Evolutionary conservation across 2,329 filamentous ascomycete species (phyloP).

Genomic region (Sarocladium kiliense): DNA sequence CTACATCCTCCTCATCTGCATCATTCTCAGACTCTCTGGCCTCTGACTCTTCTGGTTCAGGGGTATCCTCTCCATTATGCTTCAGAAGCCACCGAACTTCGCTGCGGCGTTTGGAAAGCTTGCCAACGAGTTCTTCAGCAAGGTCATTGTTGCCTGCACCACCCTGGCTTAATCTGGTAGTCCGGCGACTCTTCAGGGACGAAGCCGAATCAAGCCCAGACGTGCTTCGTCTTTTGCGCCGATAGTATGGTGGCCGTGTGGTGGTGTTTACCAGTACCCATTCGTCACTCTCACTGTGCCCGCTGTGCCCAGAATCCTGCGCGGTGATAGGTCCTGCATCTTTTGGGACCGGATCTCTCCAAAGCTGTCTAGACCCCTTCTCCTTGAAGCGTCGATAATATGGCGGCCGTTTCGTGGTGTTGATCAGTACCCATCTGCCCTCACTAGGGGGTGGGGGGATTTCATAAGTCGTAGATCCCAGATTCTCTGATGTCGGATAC

Average conservation of each 20-base stretch:
- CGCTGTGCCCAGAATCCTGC: too few species aligned
- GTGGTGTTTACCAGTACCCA: not conserved
- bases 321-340: too few species aligned
- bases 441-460: not conserved
- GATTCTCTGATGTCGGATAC: not conserved
- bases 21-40: too few species aligned
- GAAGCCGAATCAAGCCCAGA: not conserved
- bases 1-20: too few species aligned
- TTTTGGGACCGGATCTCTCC: too few species aligned
- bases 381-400: not conserved
- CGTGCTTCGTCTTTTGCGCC: not conserved
- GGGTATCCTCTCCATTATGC: not conserved
- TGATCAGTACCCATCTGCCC: not conserved
- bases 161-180: not conserved
- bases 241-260: not conserved
- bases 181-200: not conserved
- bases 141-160: not conserved
- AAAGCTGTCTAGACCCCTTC: too few species aligned
- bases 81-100: not conserved
- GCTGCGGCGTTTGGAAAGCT: not conserved
- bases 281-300: not conserved
- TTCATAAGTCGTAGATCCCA: not conserved
- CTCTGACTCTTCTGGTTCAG: not conserved
- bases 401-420: not conserved
- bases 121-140: not conserved